These are phyloP conservation scores for Besnoitia besnoiti DNA, from an alignment of 169 alveolate genomes.

Conservation along the genomic window DNA sequence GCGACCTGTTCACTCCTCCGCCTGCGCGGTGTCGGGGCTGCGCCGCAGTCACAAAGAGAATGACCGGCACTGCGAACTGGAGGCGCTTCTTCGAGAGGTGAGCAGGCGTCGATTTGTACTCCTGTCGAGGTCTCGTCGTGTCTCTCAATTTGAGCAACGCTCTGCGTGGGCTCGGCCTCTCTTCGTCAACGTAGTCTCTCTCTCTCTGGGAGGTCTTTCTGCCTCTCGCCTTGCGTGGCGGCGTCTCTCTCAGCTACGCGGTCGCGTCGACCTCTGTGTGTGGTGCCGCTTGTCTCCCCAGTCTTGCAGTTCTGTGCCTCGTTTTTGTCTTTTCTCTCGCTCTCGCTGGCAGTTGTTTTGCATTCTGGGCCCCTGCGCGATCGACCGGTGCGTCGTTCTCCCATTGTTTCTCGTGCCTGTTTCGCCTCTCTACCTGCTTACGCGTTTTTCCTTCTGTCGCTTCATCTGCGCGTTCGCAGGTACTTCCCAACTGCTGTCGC, in stretches of 20 bases:
- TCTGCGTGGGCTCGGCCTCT: no score
- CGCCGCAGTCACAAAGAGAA: not conserved
- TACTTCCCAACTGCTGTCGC: not conserved
- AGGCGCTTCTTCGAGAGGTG: conserved; percentile 6
- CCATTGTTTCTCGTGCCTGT: not conserved
- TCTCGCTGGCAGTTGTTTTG: no score
- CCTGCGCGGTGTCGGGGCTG: not conserved
- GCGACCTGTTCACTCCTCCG: not conserved
- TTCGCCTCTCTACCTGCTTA: not conserved
- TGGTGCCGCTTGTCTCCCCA: no score
- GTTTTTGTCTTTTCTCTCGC: no score
- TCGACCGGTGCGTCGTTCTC: not conserved
- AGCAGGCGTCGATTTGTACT: not conserved
- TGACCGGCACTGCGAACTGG: not conserved
- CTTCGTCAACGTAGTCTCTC: no score
- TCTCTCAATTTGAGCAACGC: not conserved
- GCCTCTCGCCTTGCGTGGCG: no score
- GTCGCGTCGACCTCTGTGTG: no score
- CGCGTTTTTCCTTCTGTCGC: not conserved
- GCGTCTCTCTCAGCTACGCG: no score
- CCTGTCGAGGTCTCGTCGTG: not conserved
- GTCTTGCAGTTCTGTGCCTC: no score
- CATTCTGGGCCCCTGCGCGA: no score
- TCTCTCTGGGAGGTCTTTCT: no score
- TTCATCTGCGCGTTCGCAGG: not conserved